These are phyloP conservation scores for Talaromyces sp. DNA, from an alignment of 2,329 filamentous ascomycete species.

Conservation along the genomic window DNA sequence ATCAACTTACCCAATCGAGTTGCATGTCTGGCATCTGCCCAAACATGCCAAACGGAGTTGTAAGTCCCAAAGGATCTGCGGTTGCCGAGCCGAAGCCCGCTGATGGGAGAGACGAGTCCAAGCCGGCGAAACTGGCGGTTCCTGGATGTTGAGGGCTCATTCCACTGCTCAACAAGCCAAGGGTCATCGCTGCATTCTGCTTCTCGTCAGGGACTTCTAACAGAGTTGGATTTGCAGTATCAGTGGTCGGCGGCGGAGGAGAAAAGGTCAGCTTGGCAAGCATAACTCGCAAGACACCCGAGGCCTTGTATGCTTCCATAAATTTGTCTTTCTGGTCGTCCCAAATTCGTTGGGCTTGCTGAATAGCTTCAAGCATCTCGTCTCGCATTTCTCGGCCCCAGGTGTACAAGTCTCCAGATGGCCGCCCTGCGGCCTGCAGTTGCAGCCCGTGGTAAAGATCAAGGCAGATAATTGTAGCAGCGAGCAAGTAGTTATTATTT, in stretches of 20 bases:
- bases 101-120: constrained; percentile 22
- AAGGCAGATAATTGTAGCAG: constrained; percentile 75
- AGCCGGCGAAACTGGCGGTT: constrained; percentile 22
- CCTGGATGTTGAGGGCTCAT: constrained; percentile 45
- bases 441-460: constrained; percentile 64
- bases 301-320: constrained; percentile 86
- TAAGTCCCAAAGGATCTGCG: constrained; percentile 35
- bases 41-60: constrained; percentile 54
- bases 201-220: constrained; percentile 50
- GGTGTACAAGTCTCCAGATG: constrained; percentile 36
- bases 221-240: constrained; percentile 14
- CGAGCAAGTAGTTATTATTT: constrained; percentile 78
- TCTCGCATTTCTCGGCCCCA: constrained; percentile 49
- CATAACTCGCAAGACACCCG: constrained; percentile 75
- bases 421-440: constrained; percentile 24
- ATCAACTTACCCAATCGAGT: constrained; percentile 53
- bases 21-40: constrained; percentile 47
- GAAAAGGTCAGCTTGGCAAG: constrained; percentile 62
- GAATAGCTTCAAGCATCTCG: constrained; percentile 71
- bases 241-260: constrained; percentile 15
- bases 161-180: constrained; percentile 62
- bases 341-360: constrained; percentile 73
- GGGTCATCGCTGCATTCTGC: constrained; percentile 62
- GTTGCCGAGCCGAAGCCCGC: constrained; percentile 18
- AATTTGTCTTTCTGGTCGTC: constrained; percentile 67